A percentile compares a stretch with the other conserved stretches of the same genome.
Conservation (phyloP, 139 green algal species). For the Astrephomene gubernaculifera region DNA sequence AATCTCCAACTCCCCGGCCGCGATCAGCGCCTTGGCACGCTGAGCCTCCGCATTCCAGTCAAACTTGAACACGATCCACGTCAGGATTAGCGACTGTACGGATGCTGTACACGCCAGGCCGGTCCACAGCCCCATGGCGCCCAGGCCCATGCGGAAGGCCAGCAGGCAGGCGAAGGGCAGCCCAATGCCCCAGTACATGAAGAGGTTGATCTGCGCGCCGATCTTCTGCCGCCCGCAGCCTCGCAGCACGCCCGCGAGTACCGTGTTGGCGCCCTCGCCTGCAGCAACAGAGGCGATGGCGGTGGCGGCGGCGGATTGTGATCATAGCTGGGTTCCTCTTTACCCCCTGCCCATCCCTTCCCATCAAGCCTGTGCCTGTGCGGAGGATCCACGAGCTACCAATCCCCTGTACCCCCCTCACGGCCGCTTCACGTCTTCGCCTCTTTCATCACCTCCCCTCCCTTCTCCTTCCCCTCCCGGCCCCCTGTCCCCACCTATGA, state of each 20-base stretch:
- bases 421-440: no score
- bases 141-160: conserved; percentile 67
- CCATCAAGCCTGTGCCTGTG: no score
- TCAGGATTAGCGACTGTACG: conserved; percentile 52
- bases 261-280: conserved; percentile 73
- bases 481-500: no score
- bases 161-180: conserved; percentile 70
- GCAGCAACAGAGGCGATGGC: no score
- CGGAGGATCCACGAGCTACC: no score
- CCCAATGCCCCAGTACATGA: conserved; percentile 72
- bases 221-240: conserved; percentile 72
- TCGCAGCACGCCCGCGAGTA: conserved; percentile 71
- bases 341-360: no score
- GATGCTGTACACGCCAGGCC: conserved; percentile 70
- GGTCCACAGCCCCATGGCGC: conserved; percentile 73
- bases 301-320: no score
- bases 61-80: conserved; percentile 57
- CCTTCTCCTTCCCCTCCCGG: no score
- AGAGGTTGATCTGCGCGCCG: conserved; percentile 70
- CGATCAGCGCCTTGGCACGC: conserved; percentile 65
- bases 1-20: conserved; percentile 62
- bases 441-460: no score
- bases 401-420: no score
- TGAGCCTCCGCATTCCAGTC: conserved; percentile 61
- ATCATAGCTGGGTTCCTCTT: no score